phyloP scores from a whole-genome alignment of 2,329 filamentous ascomycete genomes.

The Peltaster fructicola region DNA sequence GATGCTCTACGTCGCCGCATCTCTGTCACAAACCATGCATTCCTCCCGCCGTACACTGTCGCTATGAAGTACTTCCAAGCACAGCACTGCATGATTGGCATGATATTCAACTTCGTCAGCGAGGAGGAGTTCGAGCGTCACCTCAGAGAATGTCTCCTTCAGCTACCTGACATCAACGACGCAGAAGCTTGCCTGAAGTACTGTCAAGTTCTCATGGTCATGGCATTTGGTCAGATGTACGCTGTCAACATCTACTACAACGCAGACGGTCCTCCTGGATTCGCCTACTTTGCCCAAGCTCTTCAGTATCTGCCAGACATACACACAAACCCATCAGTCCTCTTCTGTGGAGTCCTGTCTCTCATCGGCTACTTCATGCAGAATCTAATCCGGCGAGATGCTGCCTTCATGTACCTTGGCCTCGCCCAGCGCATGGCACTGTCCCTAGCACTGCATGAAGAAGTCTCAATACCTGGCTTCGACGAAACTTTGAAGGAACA shows the following conservation, averaged over 20 bases:
- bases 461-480: constrained; percentile 24
- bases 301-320: constrained; percentile 36
- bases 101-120: constrained; percentile 37
- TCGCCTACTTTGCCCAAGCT: constrained; percentile 36
- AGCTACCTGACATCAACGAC: constrained; percentile 25
- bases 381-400: constrained; percentile 37
- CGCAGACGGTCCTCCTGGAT: constrained; percentile 37
- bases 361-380: constrained; percentile 41
- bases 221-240: constrained; percentile 40
- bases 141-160: constrained; percentile 27
- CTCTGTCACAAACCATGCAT: constrained; percentile 19
- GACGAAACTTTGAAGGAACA: constrained; percentile 29
- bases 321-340: constrained; percentile 36
- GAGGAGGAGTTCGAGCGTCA: constrained; percentile 30
- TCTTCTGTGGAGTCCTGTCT: constrained; percentile 37
- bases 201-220: constrained; percentile 34
- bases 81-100: constrained; percentile 39
- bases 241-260: constrained; percentile 41
- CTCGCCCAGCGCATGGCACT: constrained; percentile 38
- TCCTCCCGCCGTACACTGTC: constrained; percentile 33
- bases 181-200: constrained; percentile 32
- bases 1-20: constrained; percentile 16
- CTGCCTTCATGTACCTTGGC: constrained; percentile 34
- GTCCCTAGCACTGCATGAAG: constrained; percentile 38
- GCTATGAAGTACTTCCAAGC: constrained; percentile 33